Evolutionary conservation across 139 green algal genomes (phyloP).

Genomic region (Volvox africanus): DNA sequence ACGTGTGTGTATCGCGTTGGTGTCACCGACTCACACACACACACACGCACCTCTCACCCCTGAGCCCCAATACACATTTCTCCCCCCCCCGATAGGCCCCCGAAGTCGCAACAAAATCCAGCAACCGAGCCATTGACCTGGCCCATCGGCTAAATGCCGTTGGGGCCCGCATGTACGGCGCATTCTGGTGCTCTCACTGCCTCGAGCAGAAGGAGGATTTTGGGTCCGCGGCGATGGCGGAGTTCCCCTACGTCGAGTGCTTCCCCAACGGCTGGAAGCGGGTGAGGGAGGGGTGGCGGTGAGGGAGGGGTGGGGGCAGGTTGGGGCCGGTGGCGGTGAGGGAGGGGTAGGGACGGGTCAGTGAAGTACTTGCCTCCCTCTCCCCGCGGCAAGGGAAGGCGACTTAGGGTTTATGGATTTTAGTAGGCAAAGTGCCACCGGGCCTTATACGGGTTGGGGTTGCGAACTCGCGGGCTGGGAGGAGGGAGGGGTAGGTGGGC

Average conservation of each 20-base stretch:
- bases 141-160: slow-evolving; percentile 69
- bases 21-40: not conserved
- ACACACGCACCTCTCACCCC: not conserved
- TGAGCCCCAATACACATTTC: not conserved
- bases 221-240: slow-evolving; percentile 82
- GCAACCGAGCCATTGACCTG: slow-evolving; percentile 48
- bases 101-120: slow-evolving; percentile 48
- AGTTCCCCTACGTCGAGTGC: slow-evolving; percentile 98
- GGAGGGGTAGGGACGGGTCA: not conserved
- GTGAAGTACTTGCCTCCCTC: not conserved
- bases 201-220: slow-evolving; percentile 95
- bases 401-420: no score
- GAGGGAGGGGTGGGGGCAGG: not conserved
- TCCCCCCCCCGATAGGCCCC: slow-evolving; percentile 8
- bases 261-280: slow-evolving; percentile 92
- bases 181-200: slow-evolving; percentile 99
- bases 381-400: no score
- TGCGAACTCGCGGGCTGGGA: not conserved
- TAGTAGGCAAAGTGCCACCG: no score
- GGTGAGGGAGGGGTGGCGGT: slow-evolving; percentile 60
- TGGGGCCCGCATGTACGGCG: slow-evolving; percentile 96
- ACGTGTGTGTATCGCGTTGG: not conserved
- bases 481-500: not conserved
- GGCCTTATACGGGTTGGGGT: not conserved
- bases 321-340: not conserved